Evolutionary conservation across 1,139 yeast species (phyloP).

Genomic region (Debaryomyces subglobosus): DNA sequence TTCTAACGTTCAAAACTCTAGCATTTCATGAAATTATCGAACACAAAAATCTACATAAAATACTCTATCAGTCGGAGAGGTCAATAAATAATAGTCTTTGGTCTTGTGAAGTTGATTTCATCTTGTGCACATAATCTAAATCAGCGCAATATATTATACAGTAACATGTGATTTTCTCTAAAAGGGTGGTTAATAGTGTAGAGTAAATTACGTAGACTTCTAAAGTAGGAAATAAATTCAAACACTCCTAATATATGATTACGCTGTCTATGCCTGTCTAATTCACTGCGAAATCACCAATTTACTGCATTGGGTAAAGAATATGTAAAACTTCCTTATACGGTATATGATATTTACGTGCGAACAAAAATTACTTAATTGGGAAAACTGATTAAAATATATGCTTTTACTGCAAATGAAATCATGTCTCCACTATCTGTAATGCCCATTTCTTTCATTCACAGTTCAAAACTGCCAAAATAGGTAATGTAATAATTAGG

Average conservation of each 20-base stretch:
- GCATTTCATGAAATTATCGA: neutral
- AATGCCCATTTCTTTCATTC: neutral
- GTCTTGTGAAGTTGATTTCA: neutral
- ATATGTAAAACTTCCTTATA: slow-evolving; percentile 5
- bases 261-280: neutral
- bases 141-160: neutral
- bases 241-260: neutral
- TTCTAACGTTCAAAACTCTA: too few species aligned
- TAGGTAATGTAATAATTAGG: slow-evolving; percentile 1
- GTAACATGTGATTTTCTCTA: neutral
- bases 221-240: slow-evolving; percentile 10
- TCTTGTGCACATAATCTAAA: neutral
- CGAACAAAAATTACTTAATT: slow-evolving; percentile 16
- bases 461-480: slow-evolving; percentile 1
- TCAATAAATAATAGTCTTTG: neutral
- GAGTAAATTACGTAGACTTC: slow-evolving; percentile 6
- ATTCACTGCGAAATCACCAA: neutral
- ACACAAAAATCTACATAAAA: neutral
- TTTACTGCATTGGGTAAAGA: slow-evolving; percentile 2
- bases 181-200: neutral
- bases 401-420: slow-evolving; percentile 1
- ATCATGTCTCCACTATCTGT: slow-evolving; percentile 5
- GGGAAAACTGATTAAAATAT: slow-evolving; percentile 14
- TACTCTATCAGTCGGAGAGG: neutral
- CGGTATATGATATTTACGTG: neutral